Conservation (phyloP, 2,329 filamentous ascomycete genomes). For the Phaeoacremonium minimum region DNA sequence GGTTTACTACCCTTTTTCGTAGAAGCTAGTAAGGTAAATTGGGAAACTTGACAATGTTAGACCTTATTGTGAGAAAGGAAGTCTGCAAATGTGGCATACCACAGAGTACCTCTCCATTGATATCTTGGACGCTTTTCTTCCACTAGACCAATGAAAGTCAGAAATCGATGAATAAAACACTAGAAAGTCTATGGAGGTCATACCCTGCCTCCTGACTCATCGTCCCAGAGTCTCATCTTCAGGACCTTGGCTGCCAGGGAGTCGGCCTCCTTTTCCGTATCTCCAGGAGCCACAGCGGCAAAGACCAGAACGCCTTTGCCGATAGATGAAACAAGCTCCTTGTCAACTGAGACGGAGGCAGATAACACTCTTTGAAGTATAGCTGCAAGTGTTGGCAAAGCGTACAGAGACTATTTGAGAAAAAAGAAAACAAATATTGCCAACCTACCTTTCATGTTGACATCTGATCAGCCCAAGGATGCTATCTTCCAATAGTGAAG, state of each 20-base stretch:
- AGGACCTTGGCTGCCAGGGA: slow-evolving; percentile 79
- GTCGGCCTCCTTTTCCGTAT: slow-evolving; percentile 85
- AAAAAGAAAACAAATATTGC: background rate
- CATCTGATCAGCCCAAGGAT: background rate
- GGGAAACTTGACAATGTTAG: slow-evolving; percentile 64
- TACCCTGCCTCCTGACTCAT: slow-evolving; percentile 66
- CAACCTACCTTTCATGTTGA: slow-evolving; percentile 29
- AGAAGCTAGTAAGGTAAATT: slow-evolving; percentile 89
- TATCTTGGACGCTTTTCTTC: slow-evolving; percentile 86
- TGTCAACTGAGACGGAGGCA: slow-evolving; percentile 91
- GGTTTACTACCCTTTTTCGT: slow-evolving; percentile 97
- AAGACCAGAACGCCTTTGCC: slow-evolving; percentile 87
- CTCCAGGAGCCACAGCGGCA: slow-evolving; percentile 84
- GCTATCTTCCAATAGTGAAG: no score
- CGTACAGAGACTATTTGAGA: background rate
- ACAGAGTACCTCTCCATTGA: slow-evolving; percentile 88
- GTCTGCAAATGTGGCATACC: slow-evolving; percentile 44
- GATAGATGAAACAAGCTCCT: slow-evolving; percentile 84
- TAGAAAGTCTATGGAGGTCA: slow-evolving; percentile 1
- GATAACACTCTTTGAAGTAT: slow-evolving; percentile 92
- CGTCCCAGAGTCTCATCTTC: slow-evolving; percentile 89
- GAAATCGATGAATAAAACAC: no score
- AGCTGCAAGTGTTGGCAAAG: slow-evolving; percentile 45
- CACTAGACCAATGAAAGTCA: slow-evolving; percentile 68
- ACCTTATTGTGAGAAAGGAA: slow-evolving; percentile 1